phyloP scores from a whole-genome alignment of 441 rosid species.

The Macaranga tanarius region DNA sequence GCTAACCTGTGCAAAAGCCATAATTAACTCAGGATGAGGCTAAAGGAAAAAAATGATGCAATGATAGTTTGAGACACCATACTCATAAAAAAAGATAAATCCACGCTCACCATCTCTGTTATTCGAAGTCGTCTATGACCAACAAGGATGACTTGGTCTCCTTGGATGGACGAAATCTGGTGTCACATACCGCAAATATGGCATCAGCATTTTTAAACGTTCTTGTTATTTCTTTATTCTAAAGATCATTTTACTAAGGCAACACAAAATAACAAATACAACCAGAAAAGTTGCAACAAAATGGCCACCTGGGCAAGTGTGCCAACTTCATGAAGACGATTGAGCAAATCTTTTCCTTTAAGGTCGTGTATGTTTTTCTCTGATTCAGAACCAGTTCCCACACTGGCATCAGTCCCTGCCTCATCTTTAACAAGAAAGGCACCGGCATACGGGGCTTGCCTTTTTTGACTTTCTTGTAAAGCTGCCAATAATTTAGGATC shows the following conservation, averaged over 20 bases:
- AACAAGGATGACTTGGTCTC: slow-evolving; percentile 88
- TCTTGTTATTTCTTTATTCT: not conserved
- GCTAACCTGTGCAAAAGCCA: slow-evolving; percentile 56
- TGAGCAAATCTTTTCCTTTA: slow-evolving; percentile 80
- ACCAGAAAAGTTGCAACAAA: slow-evolving; percentile 19
- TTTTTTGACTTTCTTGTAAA: slow-evolving; percentile 78
- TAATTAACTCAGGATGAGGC: slow-evolving; percentile 17
- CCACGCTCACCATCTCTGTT: slow-evolving; percentile 75
- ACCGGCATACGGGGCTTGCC: slow-evolving; percentile 98
- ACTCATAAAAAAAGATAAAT: slow-evolving; percentile 15
- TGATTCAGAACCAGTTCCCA: slow-evolving; percentile 59
- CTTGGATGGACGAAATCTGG: slow-evolving; percentile 89
- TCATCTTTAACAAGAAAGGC: slow-evolving; percentile 96
- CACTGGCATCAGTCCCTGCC: slow-evolving; percentile 58
- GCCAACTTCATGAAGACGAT: slow-evolving; percentile 95
- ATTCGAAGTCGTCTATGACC: slow-evolving; percentile 94
- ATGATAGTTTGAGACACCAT: not conserved
- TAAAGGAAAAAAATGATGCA: not conserved
- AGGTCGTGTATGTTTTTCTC: slow-evolving; percentile 69
- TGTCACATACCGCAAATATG: slow-evolving; percentile 24
- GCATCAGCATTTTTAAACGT: slow-evolving; percentile 1
- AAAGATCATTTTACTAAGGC: not conserved
- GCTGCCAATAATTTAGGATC: slow-evolving; percentile 93
- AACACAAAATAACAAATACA: not conserved
- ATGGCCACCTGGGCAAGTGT: slow-evolving; percentile 86